Percentiles rank a stretch among this genome's conserved stretches.
Evolutionary conservation across 345 rosid species (phyloP).

Genomic region (Populus davidiana): DNA sequence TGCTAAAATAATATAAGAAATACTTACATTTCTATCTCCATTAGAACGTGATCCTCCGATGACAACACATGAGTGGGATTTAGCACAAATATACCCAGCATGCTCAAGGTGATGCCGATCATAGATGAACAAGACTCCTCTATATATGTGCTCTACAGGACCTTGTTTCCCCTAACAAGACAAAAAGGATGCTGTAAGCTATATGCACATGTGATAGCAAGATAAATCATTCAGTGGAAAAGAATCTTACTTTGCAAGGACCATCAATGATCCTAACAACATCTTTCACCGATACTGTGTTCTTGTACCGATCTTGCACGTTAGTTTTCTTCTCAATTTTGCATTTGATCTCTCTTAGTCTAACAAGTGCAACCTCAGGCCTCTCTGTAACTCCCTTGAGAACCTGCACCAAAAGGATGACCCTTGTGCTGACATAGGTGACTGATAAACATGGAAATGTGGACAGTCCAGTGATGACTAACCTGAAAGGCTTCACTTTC

Average conservation of each 20-base stretch:
- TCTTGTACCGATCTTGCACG: conserved; percentile 70
- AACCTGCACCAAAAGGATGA: conserved; percentile 41
- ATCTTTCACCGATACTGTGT: conserved; percentile 68
- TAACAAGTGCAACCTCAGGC: conserved; percentile 75
- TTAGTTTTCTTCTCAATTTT: conserved; percentile 74
- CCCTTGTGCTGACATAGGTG: background rate
- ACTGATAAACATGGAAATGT: background rate
- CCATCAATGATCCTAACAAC: conserved; percentile 81
- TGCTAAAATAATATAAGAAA: background rate
- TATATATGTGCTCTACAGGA: conserved; percentile 83
- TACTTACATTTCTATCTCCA: conserved; percentile 63
- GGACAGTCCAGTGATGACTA: background rate
- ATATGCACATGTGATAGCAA: background rate
- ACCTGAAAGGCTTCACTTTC: conserved; percentile 98
- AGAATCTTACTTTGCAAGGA: conserved; percentile 71
- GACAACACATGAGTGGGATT: conserved; percentile 61
- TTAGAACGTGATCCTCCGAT: conserved; percentile 83
- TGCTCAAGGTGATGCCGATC: conserved; percentile 97
- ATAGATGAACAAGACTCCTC: conserved; percentile 65
- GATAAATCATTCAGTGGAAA: background rate
- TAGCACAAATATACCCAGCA: conserved; percentile 92
- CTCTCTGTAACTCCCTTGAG: conserved; percentile 94
- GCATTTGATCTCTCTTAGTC: conserved; percentile 89
- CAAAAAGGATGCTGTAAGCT: conserved; percentile 9
- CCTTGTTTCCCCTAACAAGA: conserved; percentile 82